Evolutionary conservation across 2,329 filamentous ascomycete species (phyloP).

Genomic region (Aspergillus quadrilineatus): DNA sequence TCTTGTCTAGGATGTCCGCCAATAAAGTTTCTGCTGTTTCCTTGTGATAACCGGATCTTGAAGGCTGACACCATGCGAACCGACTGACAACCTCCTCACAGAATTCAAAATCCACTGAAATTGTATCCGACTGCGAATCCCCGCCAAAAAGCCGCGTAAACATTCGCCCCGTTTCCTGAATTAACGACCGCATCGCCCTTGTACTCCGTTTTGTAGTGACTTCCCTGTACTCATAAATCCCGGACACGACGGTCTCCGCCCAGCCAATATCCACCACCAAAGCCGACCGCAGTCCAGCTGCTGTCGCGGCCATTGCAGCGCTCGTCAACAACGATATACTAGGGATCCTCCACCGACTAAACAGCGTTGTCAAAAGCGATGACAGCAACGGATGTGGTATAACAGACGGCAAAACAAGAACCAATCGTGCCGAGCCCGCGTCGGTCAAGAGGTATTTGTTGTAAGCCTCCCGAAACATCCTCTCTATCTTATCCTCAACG

Average conservation of each 20-base stretch:
- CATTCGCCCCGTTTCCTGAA: constrained; percentile 62
- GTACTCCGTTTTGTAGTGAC: constrained; percentile 68
- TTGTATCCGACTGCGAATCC: constrained; percentile 36
- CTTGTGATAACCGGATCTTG: constrained; percentile 10
- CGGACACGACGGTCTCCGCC: constrained; percentile 82
- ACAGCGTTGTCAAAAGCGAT: constrained; percentile 72
- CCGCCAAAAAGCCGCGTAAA: constrained; percentile 27
- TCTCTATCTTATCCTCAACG: constrained; percentile 82
- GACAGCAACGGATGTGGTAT: constrained; percentile 77
- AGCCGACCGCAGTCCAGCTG: constrained; percentile 80
- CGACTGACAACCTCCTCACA: constrained; percentile 76
- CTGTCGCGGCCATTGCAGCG: constrained; percentile 70
- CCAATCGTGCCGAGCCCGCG: constrained; percentile 68
- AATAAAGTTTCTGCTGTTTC: background rate
- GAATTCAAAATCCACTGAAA: constrained; percentile 67
- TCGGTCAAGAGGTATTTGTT: constrained; percentile 66
- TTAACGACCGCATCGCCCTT: constrained; percentile 70
- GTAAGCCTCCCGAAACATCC: constrained; percentile 76
- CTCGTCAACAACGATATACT: constrained; percentile 77
- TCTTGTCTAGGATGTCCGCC: constrained; percentile 29
- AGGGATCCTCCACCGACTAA: constrained; percentile 76
- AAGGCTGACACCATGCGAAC: constrained; percentile 70
- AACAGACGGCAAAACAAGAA: constrained; percentile 73
- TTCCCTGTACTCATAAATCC: constrained; percentile 87
- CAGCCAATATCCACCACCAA: constrained; percentile 89